Base-by-base conservation (phyloP, 169 alveolate species). In the Plasmodium gallinaceum region DNA sequence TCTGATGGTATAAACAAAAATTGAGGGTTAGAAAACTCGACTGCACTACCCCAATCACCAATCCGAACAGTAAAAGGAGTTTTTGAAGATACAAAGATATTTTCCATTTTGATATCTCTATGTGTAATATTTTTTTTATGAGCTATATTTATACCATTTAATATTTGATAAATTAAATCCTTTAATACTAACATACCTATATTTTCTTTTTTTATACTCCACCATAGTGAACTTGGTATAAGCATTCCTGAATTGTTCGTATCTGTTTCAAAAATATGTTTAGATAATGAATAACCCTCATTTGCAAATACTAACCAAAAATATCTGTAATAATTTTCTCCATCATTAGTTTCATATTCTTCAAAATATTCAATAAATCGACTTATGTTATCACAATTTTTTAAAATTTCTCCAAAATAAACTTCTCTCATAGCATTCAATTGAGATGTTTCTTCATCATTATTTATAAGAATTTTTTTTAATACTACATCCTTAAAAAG, bases 41-140 rank as follows among this genome's bases (percentile, higher is more conserved):
- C 85, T 2, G 91, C 91, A 83, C 91, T 83, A 42, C 91, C 91
- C 91, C 91, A 83, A 46, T 83, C 91, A 24, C 91, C 91, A 18
- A 83, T 46, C 16, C 91, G 91, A 52, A 83, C 91, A 18, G 91
- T 68, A 24, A 68, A 83, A 0, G 91, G 91, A 14, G 91, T 83
- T 37, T 42, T 83, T 45, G 91, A 20, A 0, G 91, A 83, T 4
- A 83, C 69, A 72, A 83, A 83, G 0, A 83, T 83, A 57, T 83
- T 83, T 57, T 83, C 91, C 91, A 83, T 83, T 83, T 83, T 83
- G 16, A 83, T 18, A 68, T 83, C 91, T 48, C 91, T 68, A 69
- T 83, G 91, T 10, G 91, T 83, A 32, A 83, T 83, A 10, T 62
- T 18, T 37, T 39, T 83, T 48, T 48, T 42, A 83, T 83, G 91